Evolutionary conservation across 106 monocot species (phyloP), one percentile per base, ranked within the genome.

Genomic region (Dactylorhiza incarnata): DNA sequence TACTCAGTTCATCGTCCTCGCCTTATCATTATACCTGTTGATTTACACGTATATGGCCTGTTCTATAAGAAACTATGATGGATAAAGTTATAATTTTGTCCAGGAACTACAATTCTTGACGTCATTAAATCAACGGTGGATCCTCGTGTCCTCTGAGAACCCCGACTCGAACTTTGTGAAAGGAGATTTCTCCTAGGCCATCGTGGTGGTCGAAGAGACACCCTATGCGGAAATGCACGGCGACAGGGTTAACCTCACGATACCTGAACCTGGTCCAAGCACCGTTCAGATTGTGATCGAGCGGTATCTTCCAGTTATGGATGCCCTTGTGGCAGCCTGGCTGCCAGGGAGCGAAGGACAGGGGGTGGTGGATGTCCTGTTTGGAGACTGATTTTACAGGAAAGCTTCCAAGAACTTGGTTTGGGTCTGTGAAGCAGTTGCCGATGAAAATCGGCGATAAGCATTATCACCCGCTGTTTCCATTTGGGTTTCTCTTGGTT

Each of bases 321-420:
- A 86, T 43, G 86, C 84, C 3, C 81, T 86, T 29, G 89, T 89
- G 8, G 84, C 86, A n/a, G 86, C 89, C 8, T 89, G 89, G 89
- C 73, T 89, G 13, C 86, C 86, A 3, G 89, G 89, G 13, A 51
- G 82, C 1, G 84, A 89, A 80, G 89, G 89, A 29, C 74, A 74
- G 47, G 89, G 84, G 10, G 82, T 86, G 9, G 79, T 82, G 9
- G 89, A 89, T 65, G 83, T 88, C 46, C 76, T 91, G 17, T 91
- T 91, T 69, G 91, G 87, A 0, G 84, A 91, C 49, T 82, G 87
- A 82, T 12, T 91, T 91, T 78, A 78, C 85, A 7, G 91, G 91
- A 8, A 91, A 82, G 75, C 85, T 87, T 26, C 58, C 91, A 3
- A 73, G 91, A 7, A 88, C 87, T 3, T 91, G 91, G 86, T 88